Evolutionary conservation across 306 rosid genomes (phyloP), one percentile per base, ranked within the genome.

Genomic region (Senna siamea): DNA sequence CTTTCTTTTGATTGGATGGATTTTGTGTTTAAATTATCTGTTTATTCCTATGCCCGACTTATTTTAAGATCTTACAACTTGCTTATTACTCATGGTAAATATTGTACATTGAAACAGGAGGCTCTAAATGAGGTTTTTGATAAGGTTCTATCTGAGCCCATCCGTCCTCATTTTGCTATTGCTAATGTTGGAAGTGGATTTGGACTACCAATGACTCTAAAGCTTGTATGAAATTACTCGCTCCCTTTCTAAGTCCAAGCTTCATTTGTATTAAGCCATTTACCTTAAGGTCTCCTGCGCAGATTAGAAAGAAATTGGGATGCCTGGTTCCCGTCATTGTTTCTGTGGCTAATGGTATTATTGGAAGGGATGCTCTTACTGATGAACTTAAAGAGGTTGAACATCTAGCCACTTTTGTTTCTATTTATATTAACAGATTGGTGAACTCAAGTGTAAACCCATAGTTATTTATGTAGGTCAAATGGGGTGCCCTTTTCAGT

Each of bases 91-190:
- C 38, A 32, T 48, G 74, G 50, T 66, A 76, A 56, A 30, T 34
- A 19, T 19, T 65, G 22, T 63, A 5, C 20, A 30, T 23, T 76
- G 10, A 14, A 58, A 38, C 76, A 91, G 97, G 87, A 76, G 17
- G 96, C 97, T 19, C 83, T 88, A 56, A 60, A 77, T 6, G 97
- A 89, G 79, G 92, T 87, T 47, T 37, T 86, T 9, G 60, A 76
- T 9, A 88, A 85, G 79, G 89, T 89, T 74, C 81, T 89, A 1
- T 86, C 86, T 5, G 90, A 85, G 82, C 93, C 97, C 12, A 92
- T 89, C 51, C 87, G 96, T 15, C 96, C 96, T 0, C 70, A 83
- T 74, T 92, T 92, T 54, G 87, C 87, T 38, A 76, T 90, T 56
- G 92, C 79, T 66, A 82, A 78, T 34, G 44, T 88, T 52, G 96